phyloP scores from a whole-genome alignment of 192 early-diverging fungal genomes.

The Blastocladiella britannica region DNA sequence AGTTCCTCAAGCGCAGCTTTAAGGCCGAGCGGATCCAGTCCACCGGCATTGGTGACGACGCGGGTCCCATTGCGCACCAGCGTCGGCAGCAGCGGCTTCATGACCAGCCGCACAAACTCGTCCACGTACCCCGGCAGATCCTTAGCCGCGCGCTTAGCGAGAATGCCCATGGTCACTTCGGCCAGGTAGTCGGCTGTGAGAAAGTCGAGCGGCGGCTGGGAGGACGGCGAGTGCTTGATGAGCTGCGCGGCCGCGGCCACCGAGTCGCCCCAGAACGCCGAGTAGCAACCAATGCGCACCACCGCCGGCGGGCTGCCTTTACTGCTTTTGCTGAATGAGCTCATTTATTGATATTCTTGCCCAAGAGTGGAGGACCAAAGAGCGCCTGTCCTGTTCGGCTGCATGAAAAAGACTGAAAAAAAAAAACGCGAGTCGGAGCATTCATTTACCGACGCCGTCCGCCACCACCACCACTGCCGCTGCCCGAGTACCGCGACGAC shows the following conservation, averaged over 20 bases:
- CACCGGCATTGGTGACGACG: slow-evolving; percentile 45
- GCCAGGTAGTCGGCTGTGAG: slow-evolving; percentile 42
- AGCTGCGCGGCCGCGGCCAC: slow-evolving; percentile 30
- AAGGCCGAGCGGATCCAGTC: slow-evolving; percentile 32
- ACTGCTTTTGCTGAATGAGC: too few species aligned
- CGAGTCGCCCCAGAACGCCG: slow-evolving; percentile 39
- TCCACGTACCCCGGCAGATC: slow-evolving; percentile 27
- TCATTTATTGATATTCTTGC: too few species aligned
- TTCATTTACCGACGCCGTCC: too few species aligned
- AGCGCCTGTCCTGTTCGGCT: too few species aligned
- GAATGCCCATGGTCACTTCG: slow-evolving; percentile 49
- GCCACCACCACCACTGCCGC: too few species aligned
- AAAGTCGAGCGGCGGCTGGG: slow-evolving; percentile 21
- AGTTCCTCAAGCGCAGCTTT: slow-evolving; percentile 37
- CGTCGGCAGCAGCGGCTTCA: slow-evolving; percentile 18
- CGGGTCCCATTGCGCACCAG: slow-evolving; percentile 31
- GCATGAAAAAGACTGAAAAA: too few species aligned
- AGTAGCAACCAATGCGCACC: background rate
- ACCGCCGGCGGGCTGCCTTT: background rate
- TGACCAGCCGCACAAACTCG: slow-evolving; percentile 37
- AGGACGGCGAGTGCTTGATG: slow-evolving; percentile 14
- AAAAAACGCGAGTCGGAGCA: too few species aligned
- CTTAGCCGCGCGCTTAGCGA: slow-evolving; percentile 27
- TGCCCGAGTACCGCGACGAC: too few species aligned
- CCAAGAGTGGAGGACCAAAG: too few species aligned